Percentiles rank a stretch among this genome's conserved stretches.
These are phyloP conservation scores for Suhomyces choctaworum DNA, from an alignment of 1,139 yeast genomes.

Conservation along the genomic window DNA sequence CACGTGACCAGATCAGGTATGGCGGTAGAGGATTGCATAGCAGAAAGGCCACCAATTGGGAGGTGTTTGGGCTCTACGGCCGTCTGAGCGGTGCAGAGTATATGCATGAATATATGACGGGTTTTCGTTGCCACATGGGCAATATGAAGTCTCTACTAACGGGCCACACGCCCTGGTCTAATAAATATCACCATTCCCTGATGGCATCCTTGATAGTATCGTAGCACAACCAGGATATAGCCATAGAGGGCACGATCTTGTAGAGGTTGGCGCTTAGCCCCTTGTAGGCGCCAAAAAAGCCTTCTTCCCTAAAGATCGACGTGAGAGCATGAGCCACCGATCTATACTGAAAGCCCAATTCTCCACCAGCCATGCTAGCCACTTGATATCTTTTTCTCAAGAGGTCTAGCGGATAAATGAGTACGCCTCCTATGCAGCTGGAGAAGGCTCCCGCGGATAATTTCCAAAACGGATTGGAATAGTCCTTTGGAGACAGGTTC, in stretches of 20 bases:
- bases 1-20: conserved; percentile 18
- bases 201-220: conserved; percentile 58
- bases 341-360: conserved; percentile 76
- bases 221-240: conserved; percentile 88
- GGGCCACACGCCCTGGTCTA: too few relatives aligned
- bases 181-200: conserved; percentile 29
- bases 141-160: too few relatives aligned
- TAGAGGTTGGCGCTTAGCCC: conserved; percentile 87
- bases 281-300: conserved; percentile 77
- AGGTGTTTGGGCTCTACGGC: too few relatives aligned
- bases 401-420: conserved; percentile 89
- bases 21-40: too few relatives aligned
- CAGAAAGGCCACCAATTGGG: too few relatives aligned
- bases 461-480: conserved; percentile 54
- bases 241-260: conserved; percentile 93
- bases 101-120: too few relatives aligned
- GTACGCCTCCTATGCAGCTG: conserved; percentile 67
- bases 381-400: conserved; percentile 90
- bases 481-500: conserved; percentile 37
- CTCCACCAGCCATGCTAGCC: conserved; percentile 74
- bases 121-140: too few relatives aligned
- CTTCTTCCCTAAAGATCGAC: conserved; percentile 71
- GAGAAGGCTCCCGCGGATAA: conserved; percentile 80
- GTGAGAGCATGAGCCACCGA: conserved; percentile 71
- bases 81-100: too few relatives aligned